Evolutionary conservation across 2,329 filamentous ascomycete species (phyloP).

Genomic region (Bipolaris sorokiniana): DNA sequence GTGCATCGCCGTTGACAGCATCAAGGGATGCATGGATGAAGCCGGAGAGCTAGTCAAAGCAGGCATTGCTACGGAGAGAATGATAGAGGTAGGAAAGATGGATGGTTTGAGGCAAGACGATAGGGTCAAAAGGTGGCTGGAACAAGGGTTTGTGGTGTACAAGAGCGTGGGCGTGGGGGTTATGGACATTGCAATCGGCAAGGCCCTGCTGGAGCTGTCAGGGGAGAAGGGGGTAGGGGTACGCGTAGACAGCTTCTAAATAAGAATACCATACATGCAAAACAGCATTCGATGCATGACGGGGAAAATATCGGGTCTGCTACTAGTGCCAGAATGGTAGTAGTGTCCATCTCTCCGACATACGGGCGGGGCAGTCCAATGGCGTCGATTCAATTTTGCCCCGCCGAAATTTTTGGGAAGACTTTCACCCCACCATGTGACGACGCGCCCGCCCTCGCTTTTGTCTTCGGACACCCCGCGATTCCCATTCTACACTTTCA

Average conservation of each 20-base stretch:
- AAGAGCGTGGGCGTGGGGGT: conserved; percentile 60
- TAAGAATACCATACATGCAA: conserved; percentile 1
- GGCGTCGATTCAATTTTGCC: conserved; percentile 4
- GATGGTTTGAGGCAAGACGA: conserved; percentile 1
- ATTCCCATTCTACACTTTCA: conserved; percentile 14
- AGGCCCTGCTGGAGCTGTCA: conserved; percentile 24
- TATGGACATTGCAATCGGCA: conserved; percentile 57
- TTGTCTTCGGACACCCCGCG: conserved; percentile 28
- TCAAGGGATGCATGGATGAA: conserved; percentile 54
- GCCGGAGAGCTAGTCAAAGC: conserved; percentile 56
- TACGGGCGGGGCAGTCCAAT: background rate
- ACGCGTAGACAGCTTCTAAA: conserved; percentile 18
- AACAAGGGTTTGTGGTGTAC: conserved; percentile 54
- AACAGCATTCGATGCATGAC: background rate
- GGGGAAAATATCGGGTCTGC: background rate
- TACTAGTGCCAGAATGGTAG: background rate
- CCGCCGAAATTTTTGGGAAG: conserved; percentile 23
- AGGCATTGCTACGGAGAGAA: conserved; percentile 29
- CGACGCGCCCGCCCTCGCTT: conserved; percentile 13
- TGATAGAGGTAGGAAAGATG: conserved; percentile 21
- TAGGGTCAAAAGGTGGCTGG: conserved; percentile 20
- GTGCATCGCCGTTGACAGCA: conserved; percentile 33
- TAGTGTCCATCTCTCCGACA: background rate
- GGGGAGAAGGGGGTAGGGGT: conserved; percentile 19
- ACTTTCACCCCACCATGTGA: conserved; percentile 18